A percentile compares a stretch with the other conserved stretches of the same genome.
Conservation (phyloP, 2,329 filamentous ascomycete genomes). For the Sclerotinia glacialis region DNA sequence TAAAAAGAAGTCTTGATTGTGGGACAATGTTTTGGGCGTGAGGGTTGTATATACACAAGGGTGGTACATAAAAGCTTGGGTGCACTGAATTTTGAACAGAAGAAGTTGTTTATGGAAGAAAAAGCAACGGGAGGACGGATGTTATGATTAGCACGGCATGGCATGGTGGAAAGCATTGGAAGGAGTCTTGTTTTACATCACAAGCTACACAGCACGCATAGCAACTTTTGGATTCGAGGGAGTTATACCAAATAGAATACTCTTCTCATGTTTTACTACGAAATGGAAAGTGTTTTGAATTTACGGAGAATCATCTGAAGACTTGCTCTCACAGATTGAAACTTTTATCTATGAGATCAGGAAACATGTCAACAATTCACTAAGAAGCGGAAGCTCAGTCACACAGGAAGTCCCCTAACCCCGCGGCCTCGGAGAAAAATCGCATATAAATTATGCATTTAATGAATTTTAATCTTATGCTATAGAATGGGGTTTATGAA, state of each 20-base stretch:
- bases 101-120: not conserved
- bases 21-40: too few relatives aligned
- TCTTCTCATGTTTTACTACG: conserved; percentile 7
- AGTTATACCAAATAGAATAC: conserved; percentile 3
- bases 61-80: not conserved
- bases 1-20: not conserved
- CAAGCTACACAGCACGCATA: not conserved
- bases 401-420: not conserved
- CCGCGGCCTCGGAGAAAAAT: conserved; percentile 12
- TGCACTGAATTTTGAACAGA: not conserved
- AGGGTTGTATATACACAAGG: not conserved
- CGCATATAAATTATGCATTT: not conserved
- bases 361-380: too few relatives aligned
- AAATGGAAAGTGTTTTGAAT: not conserved
- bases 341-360: too few relatives aligned
- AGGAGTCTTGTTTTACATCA: conserved; percentile 16
- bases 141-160: not conserved
- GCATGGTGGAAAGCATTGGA: conserved; percentile 9
- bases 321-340: too few relatives aligned
- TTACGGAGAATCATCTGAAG: not conserved
- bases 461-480: not conserved
- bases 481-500: conserved; percentile 7
- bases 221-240: not conserved
- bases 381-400: not conserved
- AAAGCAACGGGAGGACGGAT: not conserved